phyloP scores from a whole-genome alignment of 192 early-diverging fungal genomes.

The Mortierella alpina region DNA sequence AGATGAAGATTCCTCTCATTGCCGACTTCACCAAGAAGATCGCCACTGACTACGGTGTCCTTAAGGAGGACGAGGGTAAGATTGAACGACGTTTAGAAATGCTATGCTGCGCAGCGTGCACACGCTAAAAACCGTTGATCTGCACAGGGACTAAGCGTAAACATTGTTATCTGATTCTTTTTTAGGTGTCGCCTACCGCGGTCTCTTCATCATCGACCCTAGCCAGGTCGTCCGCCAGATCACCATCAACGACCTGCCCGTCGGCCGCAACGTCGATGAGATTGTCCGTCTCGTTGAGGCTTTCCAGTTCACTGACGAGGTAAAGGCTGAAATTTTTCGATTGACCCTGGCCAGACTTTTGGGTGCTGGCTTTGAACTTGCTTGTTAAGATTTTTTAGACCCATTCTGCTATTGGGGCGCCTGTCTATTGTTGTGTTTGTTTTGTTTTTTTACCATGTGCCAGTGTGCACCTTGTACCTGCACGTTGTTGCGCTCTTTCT shows the following conservation, averaged over 20 bases:
- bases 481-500: too few species aligned
- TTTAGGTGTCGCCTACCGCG: constrained; percentile 80
- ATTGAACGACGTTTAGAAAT: background rate
- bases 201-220: constrained; percentile 93
- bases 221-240: constrained; percentile 87
- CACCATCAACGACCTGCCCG: constrained; percentile 90
- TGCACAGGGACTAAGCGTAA: background rate
- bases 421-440: background rate
- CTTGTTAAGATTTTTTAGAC: too few species aligned
- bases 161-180: background rate
- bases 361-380: background rate
- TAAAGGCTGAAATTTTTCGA: constrained; percentile 18
- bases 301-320: constrained; percentile 91
- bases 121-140: background rate
- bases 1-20: constrained; percentile 91
- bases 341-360: background rate
- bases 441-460: background rate
- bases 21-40: constrained; percentile 92
- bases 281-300: constrained; percentile 90
- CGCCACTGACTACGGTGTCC: constrained; percentile 87
- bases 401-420: background rate
- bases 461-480: too few species aligned
- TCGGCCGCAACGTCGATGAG: constrained; percentile 90
- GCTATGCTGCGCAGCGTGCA: constrained; percentile 5
- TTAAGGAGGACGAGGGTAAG: constrained; percentile 80